Evolutionary conservation across 352 stramenopile genomes (phyloP).

Genomic region (Globisporangium okanoganense): DNA sequence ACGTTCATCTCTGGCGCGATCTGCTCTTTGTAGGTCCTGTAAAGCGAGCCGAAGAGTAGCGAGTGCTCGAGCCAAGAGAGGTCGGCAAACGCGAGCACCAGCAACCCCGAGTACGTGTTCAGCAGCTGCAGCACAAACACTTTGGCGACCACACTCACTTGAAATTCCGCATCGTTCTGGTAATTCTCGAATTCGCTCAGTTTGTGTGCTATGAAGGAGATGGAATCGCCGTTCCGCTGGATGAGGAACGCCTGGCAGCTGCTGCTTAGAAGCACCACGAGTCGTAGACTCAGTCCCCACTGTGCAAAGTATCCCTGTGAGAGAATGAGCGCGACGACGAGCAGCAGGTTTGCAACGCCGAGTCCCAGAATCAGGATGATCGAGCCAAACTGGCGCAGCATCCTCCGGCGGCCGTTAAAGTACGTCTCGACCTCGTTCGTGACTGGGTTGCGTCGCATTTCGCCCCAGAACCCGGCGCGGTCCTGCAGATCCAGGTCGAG

Average conservation of each 20-base stretch:
- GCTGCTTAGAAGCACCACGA: conserved; percentile 28
- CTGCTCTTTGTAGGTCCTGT: conserved; percentile 9
- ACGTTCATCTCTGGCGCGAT: conserved; percentile 20
- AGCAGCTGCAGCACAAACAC: conserved; percentile 38
- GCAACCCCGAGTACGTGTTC: conserved; percentile 33
- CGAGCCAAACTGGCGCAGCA: conserved; percentile 17
- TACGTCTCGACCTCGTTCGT: conserved; percentile 26
- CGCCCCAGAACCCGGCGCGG: conserved; percentile 26
- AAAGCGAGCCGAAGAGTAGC: neutral
- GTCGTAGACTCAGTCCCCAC: conserved; percentile 19
- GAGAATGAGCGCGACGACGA: conserved; percentile 28
- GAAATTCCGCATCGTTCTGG: conserved; percentile 20
- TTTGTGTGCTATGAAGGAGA: conserved; percentile 20
- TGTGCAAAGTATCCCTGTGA: conserved; percentile 22
- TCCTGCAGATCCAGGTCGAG: conserved; percentile 16
- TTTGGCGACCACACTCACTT: conserved; percentile 31
- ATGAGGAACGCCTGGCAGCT: conserved; percentile 20
- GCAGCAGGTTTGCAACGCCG: conserved; percentile 17
- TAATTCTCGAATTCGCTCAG: conserved; percentile 38
- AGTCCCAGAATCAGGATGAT: conserved; percentile 19
- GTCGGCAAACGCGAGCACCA: conserved; percentile 28
- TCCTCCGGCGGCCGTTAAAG: conserved; percentile 11
- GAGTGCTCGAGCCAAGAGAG: neutral
- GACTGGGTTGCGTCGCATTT: conserved; percentile 22
- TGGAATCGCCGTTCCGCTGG: conserved; percentile 25